Conservation (phyloP, 1,139 yeast species). For the Lodderomyces parapsilosis region DNA sequence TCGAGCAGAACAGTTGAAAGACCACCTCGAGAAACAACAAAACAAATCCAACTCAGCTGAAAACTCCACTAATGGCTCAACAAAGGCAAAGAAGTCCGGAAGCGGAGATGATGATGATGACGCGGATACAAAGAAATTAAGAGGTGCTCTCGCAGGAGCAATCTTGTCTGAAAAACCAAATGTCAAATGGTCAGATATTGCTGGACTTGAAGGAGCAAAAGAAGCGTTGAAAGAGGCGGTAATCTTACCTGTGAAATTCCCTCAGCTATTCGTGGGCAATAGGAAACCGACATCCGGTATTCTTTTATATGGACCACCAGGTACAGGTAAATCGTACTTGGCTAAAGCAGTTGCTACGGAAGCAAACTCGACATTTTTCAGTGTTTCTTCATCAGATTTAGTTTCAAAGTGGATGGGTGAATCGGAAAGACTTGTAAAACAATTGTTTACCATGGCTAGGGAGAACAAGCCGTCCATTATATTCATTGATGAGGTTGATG, state of each 20-base stretch:
- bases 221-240: slow-evolving; percentile 98
- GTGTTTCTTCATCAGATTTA: slow-evolving; percentile 90
- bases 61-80: slow-evolving; percentile 52
- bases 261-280: slow-evolving; percentile 91
- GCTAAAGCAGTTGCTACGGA: slow-evolving; percentile 99
- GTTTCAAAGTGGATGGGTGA: slow-evolving; percentile 99
- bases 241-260: slow-evolving; percentile 64
- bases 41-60: slow-evolving; percentile 51
- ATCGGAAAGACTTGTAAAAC: slow-evolving; percentile 91
- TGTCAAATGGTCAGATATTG: slow-evolving; percentile 93
- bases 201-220: slow-evolving; percentile 93
- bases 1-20: slow-evolving; percentile 92
- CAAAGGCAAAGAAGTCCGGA: slow-evolving; percentile 56
- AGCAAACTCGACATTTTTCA: slow-evolving; percentile 93
- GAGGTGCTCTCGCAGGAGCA: slow-evolving; percentile 92
- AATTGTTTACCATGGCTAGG: slow-evolving; percentile 91
- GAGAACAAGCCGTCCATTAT: slow-evolving; percentile 94
- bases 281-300: slow-evolving; percentile 94
- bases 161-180: slow-evolving; percentile 91
- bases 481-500: slow-evolving; percentile 97
- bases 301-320: slow-evolving; percentile 94
- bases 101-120: slow-evolving; percentile 61
- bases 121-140: slow-evolving; percentile 79
- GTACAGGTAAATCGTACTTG: slow-evolving; percentile 95
- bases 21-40: slow-evolving; percentile 70